Evolutionary conservation across 2,329 filamentous ascomycete genomes (phyloP), one percentile per base, ranked within the genome.

Genomic region (Cercospora beticola): DNA sequence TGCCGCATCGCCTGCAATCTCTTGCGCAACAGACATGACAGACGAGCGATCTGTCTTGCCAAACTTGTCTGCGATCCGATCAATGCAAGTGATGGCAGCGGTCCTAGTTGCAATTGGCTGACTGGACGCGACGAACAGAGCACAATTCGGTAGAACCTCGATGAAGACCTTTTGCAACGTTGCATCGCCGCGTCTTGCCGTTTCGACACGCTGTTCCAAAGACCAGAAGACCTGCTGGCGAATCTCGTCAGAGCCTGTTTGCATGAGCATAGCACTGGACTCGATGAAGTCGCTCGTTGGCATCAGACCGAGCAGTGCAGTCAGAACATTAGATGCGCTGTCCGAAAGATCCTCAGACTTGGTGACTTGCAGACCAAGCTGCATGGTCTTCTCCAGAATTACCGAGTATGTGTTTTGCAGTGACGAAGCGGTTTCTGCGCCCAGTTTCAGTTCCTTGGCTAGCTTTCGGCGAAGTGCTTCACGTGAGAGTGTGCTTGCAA

Each of bases 51-150:
- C 92, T 79, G 94, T 96, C 83, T 95, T 96, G 73, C 95, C 96
- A 78, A 97, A 98, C 79, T 94, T 94, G 81, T 97, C 94, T 2
- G 92, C 88, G 71, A 99, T 96, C 79, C 92, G 92, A 81, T 97
- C 94, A 56, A 98, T 90, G 74, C 94, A 98, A 40, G 89, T 89
- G 70, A 99, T 89, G 0, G 94, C 92, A 10, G 92, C 93, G 75
- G 93, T 90, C 81, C 94, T 93, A 78, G 95, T 90, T 30, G 88
- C 85, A 64, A 90, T 86, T 72, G 95, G 89, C 33, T 86, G 83
- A 6, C 91, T 90, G 61, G 90, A 87, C 65, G 90, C 85, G 68
- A 99, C 88, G 57, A 96, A 91, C 21, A 86, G 85, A 18, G 92
- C 92, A 70, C 77, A 78, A 46, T 77, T 77, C 1, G 75, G 75